A percentile compares a stretch with the other conserved stretches of the same genome.
phyloP scores from a whole-genome alignment of 75 land plant genomes.

The Isoetes taiwanensis region DNA sequence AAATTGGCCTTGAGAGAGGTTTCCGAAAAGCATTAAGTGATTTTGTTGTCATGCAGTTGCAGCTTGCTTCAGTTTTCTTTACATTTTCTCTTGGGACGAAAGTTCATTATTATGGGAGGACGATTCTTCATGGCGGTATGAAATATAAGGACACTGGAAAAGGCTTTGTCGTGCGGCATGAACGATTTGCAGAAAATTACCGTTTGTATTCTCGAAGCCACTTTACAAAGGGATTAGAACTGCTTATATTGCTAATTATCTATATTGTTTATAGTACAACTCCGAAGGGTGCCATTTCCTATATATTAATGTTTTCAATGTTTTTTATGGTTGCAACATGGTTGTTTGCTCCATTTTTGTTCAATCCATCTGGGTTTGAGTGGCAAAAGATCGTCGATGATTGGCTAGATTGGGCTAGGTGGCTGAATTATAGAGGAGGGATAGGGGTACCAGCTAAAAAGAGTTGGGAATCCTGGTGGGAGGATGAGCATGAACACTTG shows the following conservation, averaged over 20 bases:
- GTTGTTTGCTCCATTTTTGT: conserved; percentile 7
- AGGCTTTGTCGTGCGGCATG: conserved; percentile 92
- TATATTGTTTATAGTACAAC: conserved; percentile 54
- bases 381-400: conserved; percentile 4
- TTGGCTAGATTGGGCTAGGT: neutral
- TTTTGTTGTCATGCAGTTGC: conserved; percentile 87
- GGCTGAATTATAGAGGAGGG: conserved; percentile 39
- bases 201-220: conserved; percentile 94
- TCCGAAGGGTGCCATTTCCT: neutral
- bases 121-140: conserved; percentile 93
- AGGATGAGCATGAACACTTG: conserved; percentile 82
- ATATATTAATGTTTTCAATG: neutral
- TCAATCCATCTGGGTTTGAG: conserved; percentile 3
- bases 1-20: conserved; percentile 87
- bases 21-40: conserved; percentile 90
- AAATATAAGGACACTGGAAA: conserved; percentile 83
- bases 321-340: conserved; percentile 3
- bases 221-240: conserved; percentile 87
- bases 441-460: conserved; percentile 78
- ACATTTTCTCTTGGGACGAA: conserved; percentile 94
- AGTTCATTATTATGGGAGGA: conserved; percentile 91
- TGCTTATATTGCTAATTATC: conserved; percentile 67
- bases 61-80: conserved; percentile 91
- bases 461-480: conserved; percentile 99
- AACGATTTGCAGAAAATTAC: conserved; percentile 90